Conservation (phyloP, 2,329 filamentous ascomycete species). For the Aureobasidium musti region DNA sequence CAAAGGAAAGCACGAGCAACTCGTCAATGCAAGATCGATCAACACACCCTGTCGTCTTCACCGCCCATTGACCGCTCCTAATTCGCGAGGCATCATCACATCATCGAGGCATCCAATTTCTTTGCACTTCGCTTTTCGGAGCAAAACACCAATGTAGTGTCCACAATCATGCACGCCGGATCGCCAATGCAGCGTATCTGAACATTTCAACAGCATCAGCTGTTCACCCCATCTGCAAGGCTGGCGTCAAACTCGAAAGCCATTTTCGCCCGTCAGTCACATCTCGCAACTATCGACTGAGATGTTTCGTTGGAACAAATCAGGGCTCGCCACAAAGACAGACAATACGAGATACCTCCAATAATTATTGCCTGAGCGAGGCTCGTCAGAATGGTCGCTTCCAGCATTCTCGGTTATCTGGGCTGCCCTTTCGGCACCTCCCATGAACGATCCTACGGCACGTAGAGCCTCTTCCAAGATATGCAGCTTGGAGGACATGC, state of each 20-base stretch:
- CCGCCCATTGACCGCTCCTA: constrained; percentile 26
- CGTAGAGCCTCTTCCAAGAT: constrained; percentile 8
- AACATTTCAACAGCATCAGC: constrained; percentile 16
- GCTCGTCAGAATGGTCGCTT: neutral
- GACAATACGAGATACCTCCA: neutral
- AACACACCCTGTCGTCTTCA: constrained; percentile 15
- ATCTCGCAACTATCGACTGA: neutral
- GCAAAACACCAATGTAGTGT: constrained; percentile 11
- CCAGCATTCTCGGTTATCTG: neutral
- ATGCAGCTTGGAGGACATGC: constrained; percentile 5
- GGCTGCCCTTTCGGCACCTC: constrained; percentile 5
- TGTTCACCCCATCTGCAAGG: constrained; percentile 25
- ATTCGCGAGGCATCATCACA: constrained; percentile 3
- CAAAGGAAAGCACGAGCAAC: neutral
- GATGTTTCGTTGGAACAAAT: neutral
- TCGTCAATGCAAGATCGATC: constrained; percentile 16
- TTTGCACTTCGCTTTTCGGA: constrained; percentile 10
- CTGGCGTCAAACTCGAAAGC: constrained; percentile 24
- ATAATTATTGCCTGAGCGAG: neutral
- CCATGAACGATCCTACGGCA: constrained; percentile 19
- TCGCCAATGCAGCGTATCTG: constrained; percentile 18
- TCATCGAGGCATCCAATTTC: constrained; percentile 18
- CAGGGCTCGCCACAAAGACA: constrained; percentile 2
- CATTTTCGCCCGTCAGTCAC: constrained; percentile 19
- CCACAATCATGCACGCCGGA: constrained; percentile 13